Evolutionary conservation across 1,139 yeast species (phyloP), one percentile per base, ranked within the genome.

Genomic region (Hyphopichia wangnamkhiaoensis): DNA sequence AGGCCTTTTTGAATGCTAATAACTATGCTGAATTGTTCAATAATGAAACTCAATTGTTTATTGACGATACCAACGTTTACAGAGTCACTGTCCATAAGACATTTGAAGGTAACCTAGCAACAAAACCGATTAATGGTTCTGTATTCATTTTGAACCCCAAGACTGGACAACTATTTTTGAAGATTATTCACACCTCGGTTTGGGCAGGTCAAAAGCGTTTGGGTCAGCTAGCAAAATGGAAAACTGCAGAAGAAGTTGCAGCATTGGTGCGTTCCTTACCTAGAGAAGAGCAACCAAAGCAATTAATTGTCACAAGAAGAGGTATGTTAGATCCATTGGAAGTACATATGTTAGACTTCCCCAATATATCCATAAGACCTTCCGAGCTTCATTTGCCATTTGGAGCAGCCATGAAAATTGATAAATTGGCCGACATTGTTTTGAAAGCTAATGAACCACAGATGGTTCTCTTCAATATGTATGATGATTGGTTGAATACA

Each of bases 171-270:
- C 64, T 93, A 32, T 90, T 86, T 58, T 71, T 93, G 63, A 90
- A 89, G 56, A 79, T 93, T 38, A 89, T 94, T 44, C 98, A 93
- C 55, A 89, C 95, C 0, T 86, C 95, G 6, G 96, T 90, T 1
- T 94, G 97, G 95, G 84, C 96, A 2, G 99, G 99, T 13, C 98
- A 94, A 60, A 91, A 90, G 55, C 84, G 98, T 53, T 72, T 93
- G 49, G 88, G 95, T 21, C 98, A 93, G 58, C 69, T 94, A 46
- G 94, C 98, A 0, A 93, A 93, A 58, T 94, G 98, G 98, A 93
- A 93, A 59, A 84, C 98, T 1, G 98, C 98, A 0, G 99, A 94
- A 63, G 98, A 93, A 64, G 95, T 90, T 19, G 93, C 96, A 9
- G 96, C 96, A 0, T 69, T 93, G 47, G 77, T 93, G 19, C 74